Evolutionary conservation across 768 basidiomycete genomes (phyloP).

Genomic region (Collybia sp.): DNA sequence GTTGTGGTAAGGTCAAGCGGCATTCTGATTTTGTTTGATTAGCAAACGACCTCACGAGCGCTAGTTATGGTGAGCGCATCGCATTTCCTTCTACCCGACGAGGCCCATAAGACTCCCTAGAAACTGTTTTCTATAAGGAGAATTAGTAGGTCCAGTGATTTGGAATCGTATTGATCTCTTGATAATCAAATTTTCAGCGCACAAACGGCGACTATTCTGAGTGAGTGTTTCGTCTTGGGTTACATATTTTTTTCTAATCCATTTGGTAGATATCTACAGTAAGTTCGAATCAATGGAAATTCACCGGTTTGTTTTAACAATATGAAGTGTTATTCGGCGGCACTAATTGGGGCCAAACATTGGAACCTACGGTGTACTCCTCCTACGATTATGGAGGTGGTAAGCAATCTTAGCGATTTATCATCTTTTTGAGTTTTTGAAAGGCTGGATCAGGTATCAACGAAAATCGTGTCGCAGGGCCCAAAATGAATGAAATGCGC

Average conservation of each 20-base stretch:
- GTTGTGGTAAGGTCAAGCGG: background rate
- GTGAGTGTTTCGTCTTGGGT: slow-evolving; percentile 22
- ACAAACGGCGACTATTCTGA: slow-evolving; percentile 48
- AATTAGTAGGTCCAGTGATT: slow-evolving; percentile 31
- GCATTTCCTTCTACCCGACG: background rate
- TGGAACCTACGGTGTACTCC: slow-evolving; percentile 52
- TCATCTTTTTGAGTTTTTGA: background rate
- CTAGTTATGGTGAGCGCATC: slow-evolving; percentile 30
- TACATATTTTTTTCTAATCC: slow-evolving; percentile 10
- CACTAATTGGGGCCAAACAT: slow-evolving; percentile 59
- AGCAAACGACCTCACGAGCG: slow-evolving; percentile 37
- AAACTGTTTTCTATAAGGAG: slow-evolving; percentile 50
- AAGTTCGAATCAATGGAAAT: slow-evolving; percentile 3
- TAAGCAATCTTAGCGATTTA: slow-evolving; percentile 7
- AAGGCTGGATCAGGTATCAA: slow-evolving; percentile 36
- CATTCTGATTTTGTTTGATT: background rate
- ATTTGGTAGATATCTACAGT: slow-evolving; percentile 42
- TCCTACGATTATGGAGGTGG: slow-evolving; percentile 62
- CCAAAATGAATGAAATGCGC: slow-evolving; percentile 51
- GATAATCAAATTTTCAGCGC: slow-evolving; percentile 18
- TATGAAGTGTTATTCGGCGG: slow-evolving; percentile 52
- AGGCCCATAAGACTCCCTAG: slow-evolving; percentile 16
- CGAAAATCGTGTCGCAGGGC: slow-evolving; percentile 41
- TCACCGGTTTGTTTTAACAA: too few species aligned
- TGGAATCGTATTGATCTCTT: background rate